Conservation (phyloP, 2,329 filamentous ascomycete species). For the Paracoccidioides lutzii region DNA sequence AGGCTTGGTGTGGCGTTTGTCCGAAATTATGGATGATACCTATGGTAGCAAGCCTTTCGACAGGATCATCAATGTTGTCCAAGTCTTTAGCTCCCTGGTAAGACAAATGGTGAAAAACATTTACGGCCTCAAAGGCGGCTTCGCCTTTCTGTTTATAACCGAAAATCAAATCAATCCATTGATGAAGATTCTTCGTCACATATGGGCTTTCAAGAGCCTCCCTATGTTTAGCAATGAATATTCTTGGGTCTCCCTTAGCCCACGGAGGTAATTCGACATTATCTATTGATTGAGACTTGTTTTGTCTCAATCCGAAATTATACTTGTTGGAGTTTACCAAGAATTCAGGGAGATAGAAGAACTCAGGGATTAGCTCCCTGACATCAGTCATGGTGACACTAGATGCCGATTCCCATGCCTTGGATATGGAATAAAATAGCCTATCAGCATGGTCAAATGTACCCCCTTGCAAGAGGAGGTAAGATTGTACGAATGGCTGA, state of each 20-base stretch:
- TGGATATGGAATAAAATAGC: conserved; percentile 83
- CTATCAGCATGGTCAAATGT: conserved; percentile 92
- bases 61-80: conserved; percentile 76
- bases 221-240: conserved; percentile 92
- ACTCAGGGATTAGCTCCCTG: conserved; percentile 86
- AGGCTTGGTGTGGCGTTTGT: conserved; percentile 92
- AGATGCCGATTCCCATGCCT: conserved; percentile 83
- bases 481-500: conserved; percentile 92
- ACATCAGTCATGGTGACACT: conserved; percentile 87
- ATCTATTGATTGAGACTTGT: conserved; percentile 65
- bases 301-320: conserved; percentile 81
- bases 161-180: conserved; percentile 94
- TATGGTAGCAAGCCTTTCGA: conserved; percentile 77
- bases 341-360: conserved; percentile 94
- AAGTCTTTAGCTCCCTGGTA: conserved; percentile 90
- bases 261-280: conserved; percentile 83
- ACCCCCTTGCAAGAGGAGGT: conserved; percentile 85
- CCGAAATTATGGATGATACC: conserved; percentile 98
- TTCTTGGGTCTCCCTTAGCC: conserved; percentile 90
- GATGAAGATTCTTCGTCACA: conserved; percentile 76
- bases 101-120: conserved; percentile 91
- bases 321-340: conserved; percentile 87
- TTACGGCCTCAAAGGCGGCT: conserved; percentile 76
- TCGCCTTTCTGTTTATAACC: conserved; percentile 89
- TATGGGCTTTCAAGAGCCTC: conserved; percentile 89